These are phyloP conservation scores for Picochlorum sp. DNA, from an alignment of 139 green algal species.

Conservation along the genomic window DNA sequence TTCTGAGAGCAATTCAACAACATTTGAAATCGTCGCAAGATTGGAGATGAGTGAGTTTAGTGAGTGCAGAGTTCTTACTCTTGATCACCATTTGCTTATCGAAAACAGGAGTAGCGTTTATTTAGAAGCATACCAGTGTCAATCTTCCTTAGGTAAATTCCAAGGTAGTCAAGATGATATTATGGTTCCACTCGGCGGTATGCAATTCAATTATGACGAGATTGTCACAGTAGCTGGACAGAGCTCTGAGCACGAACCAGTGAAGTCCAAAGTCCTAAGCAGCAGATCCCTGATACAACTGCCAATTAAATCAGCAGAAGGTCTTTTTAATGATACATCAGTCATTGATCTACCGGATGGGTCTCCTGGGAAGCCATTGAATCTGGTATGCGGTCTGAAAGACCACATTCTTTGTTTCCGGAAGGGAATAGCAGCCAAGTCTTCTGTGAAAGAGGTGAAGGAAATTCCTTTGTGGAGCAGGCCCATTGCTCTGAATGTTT, in stretches of 20 bases:
- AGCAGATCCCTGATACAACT: too few relatives aligned
- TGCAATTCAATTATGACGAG: too few relatives aligned
- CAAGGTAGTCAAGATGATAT: too few relatives aligned
- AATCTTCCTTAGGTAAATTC: background rate
- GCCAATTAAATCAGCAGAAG: too few relatives aligned
- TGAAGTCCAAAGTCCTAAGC: too few relatives aligned
- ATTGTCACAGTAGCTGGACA: too few relatives aligned
- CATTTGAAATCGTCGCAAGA: slow-evolving; percentile 44
- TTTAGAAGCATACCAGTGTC: slow-evolving; percentile 55
- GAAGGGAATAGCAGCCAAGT: too few relatives aligned
- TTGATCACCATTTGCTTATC: slow-evolving; percentile 63
- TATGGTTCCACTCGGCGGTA: too few relatives aligned
- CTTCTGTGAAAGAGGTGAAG: background rate
- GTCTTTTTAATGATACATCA: background rate
- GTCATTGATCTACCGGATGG: slow-evolving; percentile 20
- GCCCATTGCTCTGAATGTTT: background rate
- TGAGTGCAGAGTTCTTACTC: slow-evolving; percentile 21
- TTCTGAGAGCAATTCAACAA: slow-evolving; percentile 17
- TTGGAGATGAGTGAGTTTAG: slow-evolving; percentile 24
- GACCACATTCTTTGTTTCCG: slow-evolving; percentile 2
- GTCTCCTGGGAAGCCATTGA: slow-evolving; percentile 16
- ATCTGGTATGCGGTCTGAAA: slow-evolving; percentile 1
- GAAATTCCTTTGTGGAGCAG: too few relatives aligned
- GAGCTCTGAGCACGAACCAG: too few relatives aligned
- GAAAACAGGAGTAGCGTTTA: slow-evolving; percentile 56